Evolutionary conservation across 2,329 filamentous ascomycete genomes (phyloP), one percentile per base, ranked within the genome.

Genomic region (Plectosphaerella sp.): DNA sequence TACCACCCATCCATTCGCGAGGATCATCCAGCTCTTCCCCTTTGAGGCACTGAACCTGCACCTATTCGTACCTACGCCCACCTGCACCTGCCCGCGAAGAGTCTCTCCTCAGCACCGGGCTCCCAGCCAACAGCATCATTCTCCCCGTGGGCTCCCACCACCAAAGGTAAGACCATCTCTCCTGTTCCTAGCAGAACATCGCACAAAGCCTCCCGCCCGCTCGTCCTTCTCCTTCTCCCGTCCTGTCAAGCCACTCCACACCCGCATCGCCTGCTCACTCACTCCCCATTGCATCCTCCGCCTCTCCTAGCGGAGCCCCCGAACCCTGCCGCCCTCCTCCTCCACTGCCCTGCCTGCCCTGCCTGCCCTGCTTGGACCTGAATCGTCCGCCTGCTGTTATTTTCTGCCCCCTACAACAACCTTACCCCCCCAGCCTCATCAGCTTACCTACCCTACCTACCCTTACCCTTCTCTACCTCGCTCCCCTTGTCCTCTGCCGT

Each of bases 361-460:
- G n/a, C n/a, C n/a, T n/a, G 24, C 24, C 51, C 53, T 39, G 22
- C 22, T 22, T 22, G 22, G 11, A 33, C 28, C 28, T 33, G 28
- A 33, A 12, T 33, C 28, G 28, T 54, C 47, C 28, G 28, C 28
- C 28, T 33, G 28, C 28, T 33, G 28, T 33, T 33, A 33, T 33
- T 33, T 33, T 33, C 28, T 33, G 28, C 28, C 20, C 35, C 18
- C 47, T 39, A 18, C 16, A 43, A 47, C 43, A 50, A 33, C 41
- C 25, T 47, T 49, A 41, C 48, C 35, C 46, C 20, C 51, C 48
- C 47, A 48, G 22, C 16, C 28, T 33, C 28, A 33, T 33, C 28
- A 33, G 28, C 28, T 33, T 47, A 50, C 43, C 52, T 49, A 45
- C 52, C 48, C 53, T 52, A 42, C 39, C 35, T 52, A n/a, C 42